phyloP scores from a whole-genome alignment of 1,284 basidiomycete species.

The Neonothopanus nambi region DNA sequence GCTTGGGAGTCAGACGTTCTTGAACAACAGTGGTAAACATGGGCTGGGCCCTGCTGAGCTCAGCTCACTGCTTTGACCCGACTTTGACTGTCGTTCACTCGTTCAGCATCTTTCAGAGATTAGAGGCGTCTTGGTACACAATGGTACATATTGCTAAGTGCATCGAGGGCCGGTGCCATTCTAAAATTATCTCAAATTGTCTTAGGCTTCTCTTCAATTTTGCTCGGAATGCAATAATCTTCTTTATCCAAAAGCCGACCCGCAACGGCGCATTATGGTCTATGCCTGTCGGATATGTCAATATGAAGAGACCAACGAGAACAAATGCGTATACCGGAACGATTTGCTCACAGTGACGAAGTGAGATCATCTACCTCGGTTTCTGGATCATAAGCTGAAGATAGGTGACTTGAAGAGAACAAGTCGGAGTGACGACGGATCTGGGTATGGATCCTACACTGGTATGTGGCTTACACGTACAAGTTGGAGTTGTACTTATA shows the following conservation, averaged over 20 bases:
- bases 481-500: background rate
- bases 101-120: too few relatives aligned
- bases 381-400: slow-evolving; percentile 2
- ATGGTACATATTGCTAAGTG: slow-evolving; percentile 4
- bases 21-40: too few relatives aligned
- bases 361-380: slow-evolving; percentile 49
- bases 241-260: slow-evolving; percentile 90
- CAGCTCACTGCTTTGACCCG: too few relatives aligned
- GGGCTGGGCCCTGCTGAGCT: too few relatives aligned
- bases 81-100: too few relatives aligned
- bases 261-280: slow-evolving; percentile 82
- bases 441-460: slow-evolving; percentile 91
- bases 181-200: background rate
- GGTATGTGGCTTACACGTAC: slow-evolving; percentile 39
- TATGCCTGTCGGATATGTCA: slow-evolving; percentile 93
- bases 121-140: too few relatives aligned
- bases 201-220: slow-evolving; percentile 78
- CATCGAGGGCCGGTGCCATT: background rate
- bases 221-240: slow-evolving; percentile 95
- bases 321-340: slow-evolving; percentile 91
- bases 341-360: slow-evolving; percentile 93
- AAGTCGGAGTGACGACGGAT: slow-evolving; percentile 89
- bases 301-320: slow-evolving; percentile 85
- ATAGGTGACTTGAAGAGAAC: slow-evolving; percentile 61
- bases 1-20: too few relatives aligned